A percentile compares a stretch with the other conserved stretches of the same genome.
These are phyloP conservation scores for Daldinia grandis DNA, from an alignment of 495 filamentous ascomycete genomes.

Conservation along the genomic window DNA sequence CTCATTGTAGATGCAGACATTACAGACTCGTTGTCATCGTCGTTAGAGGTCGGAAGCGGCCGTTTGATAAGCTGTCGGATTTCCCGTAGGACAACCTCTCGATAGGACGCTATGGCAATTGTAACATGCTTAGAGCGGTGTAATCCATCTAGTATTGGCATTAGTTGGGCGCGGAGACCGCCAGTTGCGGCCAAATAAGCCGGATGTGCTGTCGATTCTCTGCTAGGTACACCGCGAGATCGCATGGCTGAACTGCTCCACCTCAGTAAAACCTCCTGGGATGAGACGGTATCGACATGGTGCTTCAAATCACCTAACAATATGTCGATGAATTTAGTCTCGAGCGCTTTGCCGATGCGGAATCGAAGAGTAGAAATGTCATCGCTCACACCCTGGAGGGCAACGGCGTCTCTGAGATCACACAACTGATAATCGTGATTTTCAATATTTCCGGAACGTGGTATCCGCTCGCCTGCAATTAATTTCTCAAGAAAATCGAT, in stretches of 20 bases:
- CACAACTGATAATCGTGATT: slow-evolving; percentile 50
- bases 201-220: slow-evolving; percentile 72
- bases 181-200: slow-evolving; percentile 77
- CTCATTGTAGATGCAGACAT: slow-evolving; percentile 85
- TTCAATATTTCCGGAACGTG: slow-evolving; percentile 44
- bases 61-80: slow-evolving; percentile 85
- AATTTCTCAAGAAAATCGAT: slow-evolving; percentile 80
- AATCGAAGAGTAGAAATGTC: slow-evolving; percentile 78
- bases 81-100: slow-evolving; percentile 86
- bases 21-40: slow-evolving; percentile 91
- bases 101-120: slow-evolving; percentile 82
- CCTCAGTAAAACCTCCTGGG: slow-evolving; percentile 76
- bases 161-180: slow-evolving; percentile 70
- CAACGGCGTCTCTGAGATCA: slow-evolving; percentile 81
- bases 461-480: slow-evolving; percentile 65
- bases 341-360: slow-evolving; percentile 87
- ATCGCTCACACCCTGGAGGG: slow-evolving; percentile 78
- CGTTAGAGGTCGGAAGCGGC: slow-evolving; percentile 87
- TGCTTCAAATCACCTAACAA: slow-evolving; percentile 80
- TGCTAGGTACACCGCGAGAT: slow-evolving; percentile 67
- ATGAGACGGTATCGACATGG: slow-evolving; percentile 81
- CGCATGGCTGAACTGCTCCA: slow-evolving; percentile 68
- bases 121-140: slow-evolving; percentile 79
- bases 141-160: slow-evolving; percentile 76
- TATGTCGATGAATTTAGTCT: slow-evolving; percentile 78